Evolutionary conservation across 345 rosid genomes (phyloP).

Genomic region (Anacardium occidentale): DNA sequence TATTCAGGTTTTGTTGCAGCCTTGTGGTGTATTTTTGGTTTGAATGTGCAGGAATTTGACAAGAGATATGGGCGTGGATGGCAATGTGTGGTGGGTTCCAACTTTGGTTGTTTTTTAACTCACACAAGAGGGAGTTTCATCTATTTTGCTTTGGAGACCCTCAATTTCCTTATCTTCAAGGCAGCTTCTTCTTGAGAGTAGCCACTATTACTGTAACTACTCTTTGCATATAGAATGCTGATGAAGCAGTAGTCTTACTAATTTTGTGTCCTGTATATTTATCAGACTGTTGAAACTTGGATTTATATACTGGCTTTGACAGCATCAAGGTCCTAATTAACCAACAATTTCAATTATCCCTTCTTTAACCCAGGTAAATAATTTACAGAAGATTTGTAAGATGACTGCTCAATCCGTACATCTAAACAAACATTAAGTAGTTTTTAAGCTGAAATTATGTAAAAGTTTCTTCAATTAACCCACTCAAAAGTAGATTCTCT

Average conservation of each 20-base stretch:
- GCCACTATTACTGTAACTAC: background rate
- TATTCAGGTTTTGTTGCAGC: background rate
- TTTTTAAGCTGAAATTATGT: conserved; percentile 15
- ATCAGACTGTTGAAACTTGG: no score
- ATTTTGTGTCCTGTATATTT: no score
- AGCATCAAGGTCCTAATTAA: no score
- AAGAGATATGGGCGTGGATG: conserved; percentile 41
- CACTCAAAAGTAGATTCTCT: conserved; percentile 50
- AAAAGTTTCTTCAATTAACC: conserved; percentile 58
- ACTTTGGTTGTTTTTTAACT: conserved; percentile 52
- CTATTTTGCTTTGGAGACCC: conserved; percentile 46
- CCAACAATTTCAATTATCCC: no score
- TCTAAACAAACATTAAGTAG: background rate
- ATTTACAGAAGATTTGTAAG: no score
- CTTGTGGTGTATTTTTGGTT: background rate
- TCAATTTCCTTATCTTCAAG: conserved; percentile 53
- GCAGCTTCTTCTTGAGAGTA: conserved; percentile 33
- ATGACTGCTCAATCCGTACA: conserved; percentile 2
- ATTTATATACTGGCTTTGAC: no score
- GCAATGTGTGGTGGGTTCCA: conserved; percentile 57
- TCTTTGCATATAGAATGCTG: background rate
- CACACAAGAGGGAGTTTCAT: conserved; percentile 46
- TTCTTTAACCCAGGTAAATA: no score
- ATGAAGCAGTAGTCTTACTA: background rate
- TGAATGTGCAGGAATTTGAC: conserved; percentile 43